These are phyloP conservation scores for Diaporthe australafricana DNA, from an alignment of 2,329 filamentous ascomycete genomes.

Conservation along the genomic window DNA sequence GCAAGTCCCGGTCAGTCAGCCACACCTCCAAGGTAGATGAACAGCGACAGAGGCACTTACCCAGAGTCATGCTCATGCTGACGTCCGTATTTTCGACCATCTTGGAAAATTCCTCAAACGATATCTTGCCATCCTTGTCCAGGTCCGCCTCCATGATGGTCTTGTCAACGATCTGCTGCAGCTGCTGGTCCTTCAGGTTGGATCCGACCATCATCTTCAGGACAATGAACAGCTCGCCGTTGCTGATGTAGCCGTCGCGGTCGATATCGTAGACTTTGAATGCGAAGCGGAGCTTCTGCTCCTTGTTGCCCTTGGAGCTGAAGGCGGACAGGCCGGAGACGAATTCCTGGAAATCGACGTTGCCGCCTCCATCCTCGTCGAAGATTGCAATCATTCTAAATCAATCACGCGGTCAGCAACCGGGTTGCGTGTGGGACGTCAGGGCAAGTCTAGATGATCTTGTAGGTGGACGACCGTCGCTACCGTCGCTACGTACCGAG, in stretches of 20 bases:
- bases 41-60: slow-evolving; percentile 55
- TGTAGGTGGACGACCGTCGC: background rate
- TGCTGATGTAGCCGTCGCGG: slow-evolving; percentile 97
- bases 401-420: background rate
- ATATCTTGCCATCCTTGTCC: slow-evolving; percentile 97
- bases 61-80: slow-evolving; percentile 80
- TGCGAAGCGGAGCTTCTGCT: slow-evolving; percentile 96
- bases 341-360: slow-evolving; percentile 99
- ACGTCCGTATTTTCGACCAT: slow-evolving; percentile 97
- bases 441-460: background rate
- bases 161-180: slow-evolving; percentile 99
- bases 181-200: slow-evolving; percentile 98
- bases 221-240: slow-evolving; percentile 98
- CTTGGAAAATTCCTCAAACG: slow-evolving; percentile 98
- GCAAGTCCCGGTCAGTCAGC: background rate
- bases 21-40: background rate
- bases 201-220: slow-evolving; percentile 99
- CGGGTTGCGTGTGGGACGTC: background rate
- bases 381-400: slow-evolving; percentile 97
- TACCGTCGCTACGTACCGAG: slow-evolving; percentile 69
- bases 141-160: slow-evolving; percentile 99
- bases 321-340: slow-evolving; percentile 95
- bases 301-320: slow-evolving; percentile 98
- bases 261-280: slow-evolving; percentile 99
- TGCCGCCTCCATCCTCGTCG: slow-evolving; percentile 96